Base-by-base conservation (phyloP, 2,329 filamentous ascomycete genomes). In the Aspergillus uvarum region DNA sequence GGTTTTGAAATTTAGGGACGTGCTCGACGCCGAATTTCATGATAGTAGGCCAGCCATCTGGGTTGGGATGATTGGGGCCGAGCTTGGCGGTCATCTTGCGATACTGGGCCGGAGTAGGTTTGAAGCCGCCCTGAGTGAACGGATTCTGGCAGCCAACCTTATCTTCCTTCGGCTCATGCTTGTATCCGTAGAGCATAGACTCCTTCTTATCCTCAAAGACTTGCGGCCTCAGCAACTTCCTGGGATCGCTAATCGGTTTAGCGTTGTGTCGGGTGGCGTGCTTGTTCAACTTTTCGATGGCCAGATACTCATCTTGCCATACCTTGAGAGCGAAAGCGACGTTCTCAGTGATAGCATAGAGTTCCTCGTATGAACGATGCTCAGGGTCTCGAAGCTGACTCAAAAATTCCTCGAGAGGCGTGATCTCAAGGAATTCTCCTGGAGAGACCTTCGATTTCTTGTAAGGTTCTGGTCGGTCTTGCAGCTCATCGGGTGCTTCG, bases 161-260 rank as follows among this genome's bases (percentile, higher is more conserved):
- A 38, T 68, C 64, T 38, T 74, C 72, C 65, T 82, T 82, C 0
- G 81, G 72, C 62, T 85, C 83, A 68, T 84, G 84, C 35, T 78
- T 79, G 69, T 87, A 87, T 58, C 83, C 83, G 67, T 87, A 88
- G 0, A 88, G 73, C 59, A 82, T 81, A 1, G 85, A 81, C 73
- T 87, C 85, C 64, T 86, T 86, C 71, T 82, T 82, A 64, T 85
- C 85, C 67, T 86, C 84, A 61, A 80, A 86, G 2, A 84, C 69
- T n/a, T 76, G 72, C 5, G 75, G 73, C 12, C 78, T 74, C 11
- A 83, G 80, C 21, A 81, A 77, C 62, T 84, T 83, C 60, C 83
- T 82, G 3, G 82, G 79, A 44, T 80, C 76, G 14, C 75, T 74
- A 47, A 80, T 77, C 59, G 79, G 77, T 68, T 85, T 81, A 16